Percentiles rank a stretch among this genome's conserved stretches.
Conservation (phyloP, 768 basidiomycete species). For the Suillus plorans region DNA sequence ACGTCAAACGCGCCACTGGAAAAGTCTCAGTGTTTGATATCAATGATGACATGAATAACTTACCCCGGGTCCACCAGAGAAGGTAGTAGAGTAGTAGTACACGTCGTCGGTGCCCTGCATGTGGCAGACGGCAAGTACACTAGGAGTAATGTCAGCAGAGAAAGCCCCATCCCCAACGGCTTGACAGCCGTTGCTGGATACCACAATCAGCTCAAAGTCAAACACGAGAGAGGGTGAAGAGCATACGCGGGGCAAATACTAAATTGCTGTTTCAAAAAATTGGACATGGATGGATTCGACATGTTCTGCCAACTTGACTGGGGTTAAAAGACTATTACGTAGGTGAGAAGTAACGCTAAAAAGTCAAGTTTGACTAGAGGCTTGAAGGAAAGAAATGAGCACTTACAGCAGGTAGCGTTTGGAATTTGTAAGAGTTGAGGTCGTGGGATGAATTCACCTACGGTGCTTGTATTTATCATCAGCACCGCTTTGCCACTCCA, state of each 20-base stretch:
- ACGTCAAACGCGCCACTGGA: constrained; percentile 93
- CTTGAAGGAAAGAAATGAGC: constrained; percentile 1
- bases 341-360: neutral
- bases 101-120: constrained; percentile 77
- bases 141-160: constrained; percentile 73
- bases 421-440: neutral
- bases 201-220: constrained; percentile 16
- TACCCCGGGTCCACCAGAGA: constrained; percentile 92
- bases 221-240: neutral
- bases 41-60: constrained; percentile 25
- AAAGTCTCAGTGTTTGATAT: constrained; percentile 11
- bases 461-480: constrained; percentile 12
- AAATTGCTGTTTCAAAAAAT: constrained; percentile 75
- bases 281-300: constrained; percentile 73
- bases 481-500: constrained; percentile 1
- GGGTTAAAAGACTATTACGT: constrained; percentile 6
- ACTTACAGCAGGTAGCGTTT: too few species aligned
- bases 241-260: constrained; percentile 93
- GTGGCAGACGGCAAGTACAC: constrained; percentile 84
- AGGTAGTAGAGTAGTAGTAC: constrained; percentile 91
- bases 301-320: constrained; percentile 84
- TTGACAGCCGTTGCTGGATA: constrained; percentile 85
- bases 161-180: constrained; percentile 97
- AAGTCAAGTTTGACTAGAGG: neutral
- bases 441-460: neutral